Percentiles rank a stretch among this genome's conserved stretches.
Conservation (phyloP, 2,329 filamentous ascomycete species). For the Verticillium tricorpus region DNA sequence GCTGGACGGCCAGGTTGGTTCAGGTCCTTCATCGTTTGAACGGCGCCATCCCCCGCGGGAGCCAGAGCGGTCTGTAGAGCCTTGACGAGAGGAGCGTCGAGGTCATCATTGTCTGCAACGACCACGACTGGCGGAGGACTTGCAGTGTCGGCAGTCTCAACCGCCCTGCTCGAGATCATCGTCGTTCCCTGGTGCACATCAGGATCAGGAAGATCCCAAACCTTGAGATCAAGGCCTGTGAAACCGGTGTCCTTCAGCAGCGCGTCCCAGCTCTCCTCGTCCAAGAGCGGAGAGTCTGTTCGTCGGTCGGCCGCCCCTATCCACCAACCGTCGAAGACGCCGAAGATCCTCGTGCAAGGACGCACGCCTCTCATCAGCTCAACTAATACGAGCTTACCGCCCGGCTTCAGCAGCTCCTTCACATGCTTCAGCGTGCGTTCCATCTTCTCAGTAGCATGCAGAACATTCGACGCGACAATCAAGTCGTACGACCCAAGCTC, state of each 20-base stretch:
- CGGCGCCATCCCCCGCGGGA: too few species aligned
- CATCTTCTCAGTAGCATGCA: slow-evolving; percentile 23
- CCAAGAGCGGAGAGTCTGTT: slow-evolving; percentile 18
- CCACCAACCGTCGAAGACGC: slow-evolving; percentile 26
- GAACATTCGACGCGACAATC: slow-evolving; percentile 24
- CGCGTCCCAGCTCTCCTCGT: slow-evolving; percentile 14
- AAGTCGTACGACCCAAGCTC: slow-evolving; percentile 19
- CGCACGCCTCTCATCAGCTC: slow-evolving; percentile 20
- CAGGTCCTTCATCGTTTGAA: slow-evolving; percentile 3
- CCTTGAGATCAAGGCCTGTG: slow-evolving; percentile 17
- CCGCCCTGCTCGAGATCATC: slow-evolving; percentile 2
- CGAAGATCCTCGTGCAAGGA: slow-evolving; percentile 14
- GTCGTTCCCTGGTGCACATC: slow-evolving; percentile 9
- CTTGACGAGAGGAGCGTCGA: neutral
- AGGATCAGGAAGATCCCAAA: slow-evolving; percentile 13
- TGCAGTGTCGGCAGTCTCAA: neutral
- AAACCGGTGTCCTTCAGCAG: slow-evolving; percentile 14
- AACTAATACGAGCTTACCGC: slow-evolving; percentile 24
- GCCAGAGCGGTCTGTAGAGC: neutral
- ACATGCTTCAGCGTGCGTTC: slow-evolving; percentile 19
- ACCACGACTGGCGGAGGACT: neutral
- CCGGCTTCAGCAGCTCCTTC: slow-evolving; percentile 21
- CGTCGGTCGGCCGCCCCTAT: slow-evolving; percentile 20
- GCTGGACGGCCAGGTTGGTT: slow-evolving; percentile 7
- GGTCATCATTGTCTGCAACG: neutral